Evolutionary conservation across 805 yeast genomes (phyloP).

Genomic region (Limtongia smithiae): DNA sequence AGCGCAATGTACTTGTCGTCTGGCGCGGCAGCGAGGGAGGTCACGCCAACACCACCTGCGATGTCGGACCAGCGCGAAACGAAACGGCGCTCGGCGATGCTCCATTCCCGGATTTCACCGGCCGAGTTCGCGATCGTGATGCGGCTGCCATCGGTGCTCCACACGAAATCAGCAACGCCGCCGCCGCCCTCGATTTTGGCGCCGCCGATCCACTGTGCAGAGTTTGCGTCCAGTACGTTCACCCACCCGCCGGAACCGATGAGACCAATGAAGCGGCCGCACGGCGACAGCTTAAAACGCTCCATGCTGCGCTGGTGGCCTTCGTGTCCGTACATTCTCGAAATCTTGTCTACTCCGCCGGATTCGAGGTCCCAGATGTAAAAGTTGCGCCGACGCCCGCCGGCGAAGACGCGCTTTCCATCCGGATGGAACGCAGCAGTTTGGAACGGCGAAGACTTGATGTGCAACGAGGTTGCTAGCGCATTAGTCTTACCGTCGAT

Average conservation of each 20-base stretch:
- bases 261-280: slow-evolving; percentile 69
- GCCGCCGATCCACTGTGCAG: slow-evolving; percentile 84
- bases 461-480: slow-evolving; percentile 75
- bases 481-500: slow-evolving; percentile 83
- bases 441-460: slow-evolving; percentile 75
- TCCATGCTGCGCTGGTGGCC: slow-evolving; percentile 81
- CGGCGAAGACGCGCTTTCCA: slow-evolving; percentile 62
- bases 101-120: slow-evolving; percentile 91
- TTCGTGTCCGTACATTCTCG: slow-evolving; percentile 90
- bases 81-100: slow-evolving; percentile 49
- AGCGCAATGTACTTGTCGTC: slow-evolving; percentile 79
- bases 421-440: slow-evolving; percentile 63
- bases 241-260: slow-evolving; percentile 90
- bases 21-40: slow-evolving; percentile 54
- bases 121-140: slow-evolving; percentile 63
- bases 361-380: slow-evolving; percentile 82
- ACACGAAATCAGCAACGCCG: slow-evolving; percentile 72
- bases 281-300: slow-evolving; percentile 66
- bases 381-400: slow-evolving; percentile 89
- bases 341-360: slow-evolving; percentile 76
- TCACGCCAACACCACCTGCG: slow-evolving; percentile 74
- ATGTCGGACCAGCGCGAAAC: slow-evolving; percentile 74
- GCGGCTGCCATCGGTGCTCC: slow-evolving; percentile 47
- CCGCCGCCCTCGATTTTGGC: slow-evolving; percentile 77
- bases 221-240: slow-evolving; percentile 66